A percentile compares a stretch with the other conserved stretches of the same genome.
Evolutionary conservation across 225 moss, liverwort and hornwort species (phyloP).

Genomic region (Sphagnum tenellum): DNA sequence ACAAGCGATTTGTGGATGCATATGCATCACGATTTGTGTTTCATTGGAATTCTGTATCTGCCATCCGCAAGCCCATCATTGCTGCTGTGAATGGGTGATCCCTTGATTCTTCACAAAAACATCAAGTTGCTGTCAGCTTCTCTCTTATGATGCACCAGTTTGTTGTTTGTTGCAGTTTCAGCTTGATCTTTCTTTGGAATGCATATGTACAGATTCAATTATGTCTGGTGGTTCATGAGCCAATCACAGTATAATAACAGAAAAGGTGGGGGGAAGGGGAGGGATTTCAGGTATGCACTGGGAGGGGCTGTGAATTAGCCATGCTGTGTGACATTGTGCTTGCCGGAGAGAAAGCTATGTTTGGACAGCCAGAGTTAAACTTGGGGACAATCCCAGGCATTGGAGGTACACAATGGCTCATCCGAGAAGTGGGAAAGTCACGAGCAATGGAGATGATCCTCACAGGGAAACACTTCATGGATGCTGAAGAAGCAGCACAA

Average conservation of each 20-base stretch:
- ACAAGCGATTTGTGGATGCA: slow-evolving; percentile 58
- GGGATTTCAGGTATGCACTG: slow-evolving; percentile 56
- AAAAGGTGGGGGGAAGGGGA: not conserved
- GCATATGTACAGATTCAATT: too few relatives aligned
- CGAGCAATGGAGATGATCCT: slow-evolving; percentile 98
- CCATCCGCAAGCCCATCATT: slow-evolving; percentile 65
- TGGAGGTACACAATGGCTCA: slow-evolving; percentile 91
- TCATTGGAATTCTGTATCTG: slow-evolving; percentile 54
- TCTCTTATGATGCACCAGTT: too few relatives aligned
- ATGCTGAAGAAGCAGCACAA: slow-evolving; percentile 73
- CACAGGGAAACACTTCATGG: slow-evolving; percentile 81
- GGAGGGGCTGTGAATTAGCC: slow-evolving; percentile 97
- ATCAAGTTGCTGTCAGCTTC: not conserved
- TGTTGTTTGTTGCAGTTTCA: too few relatives aligned
- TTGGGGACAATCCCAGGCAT: slow-evolving; percentile 86
- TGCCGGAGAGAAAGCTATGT: slow-evolving; percentile 84
- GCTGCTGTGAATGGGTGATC: slow-evolving; percentile 85
- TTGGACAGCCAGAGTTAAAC: slow-evolving; percentile 89
- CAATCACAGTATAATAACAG: not conserved
- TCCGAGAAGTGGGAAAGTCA: slow-evolving; percentile 90
- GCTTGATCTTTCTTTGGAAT: too few relatives aligned
- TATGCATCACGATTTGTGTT: slow-evolving; percentile 49
- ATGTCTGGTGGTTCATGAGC: not conserved
- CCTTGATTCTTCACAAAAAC: not conserved
- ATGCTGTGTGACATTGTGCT: slow-evolving; percentile 89